Evolutionary conservation across 345 rosid genomes (phyloP).

Genomic region (Excoecaria cochinchinensis): DNA sequence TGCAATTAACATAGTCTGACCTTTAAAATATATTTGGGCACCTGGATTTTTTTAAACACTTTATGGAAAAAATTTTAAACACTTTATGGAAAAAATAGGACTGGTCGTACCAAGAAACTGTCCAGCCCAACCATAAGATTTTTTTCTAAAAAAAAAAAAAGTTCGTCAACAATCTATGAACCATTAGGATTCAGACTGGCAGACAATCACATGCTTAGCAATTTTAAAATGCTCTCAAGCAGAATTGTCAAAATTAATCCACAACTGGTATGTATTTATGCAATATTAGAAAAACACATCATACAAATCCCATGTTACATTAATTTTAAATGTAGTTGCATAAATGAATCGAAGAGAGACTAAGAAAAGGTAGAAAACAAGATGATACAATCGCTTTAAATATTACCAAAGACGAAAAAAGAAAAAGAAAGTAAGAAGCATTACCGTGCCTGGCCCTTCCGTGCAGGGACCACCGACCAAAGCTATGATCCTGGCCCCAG

Average conservation of each 20-base stretch:
- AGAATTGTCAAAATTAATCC: neutral
- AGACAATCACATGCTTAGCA: neutral
- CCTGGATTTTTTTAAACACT: too few species aligned
- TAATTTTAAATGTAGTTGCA: too few species aligned
- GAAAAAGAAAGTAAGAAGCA: slow-evolving; percentile 17
- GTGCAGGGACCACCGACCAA: slow-evolving; percentile 99
- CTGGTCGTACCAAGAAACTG: neutral
- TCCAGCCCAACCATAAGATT: too few species aligned
- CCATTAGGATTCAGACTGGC: neutral
- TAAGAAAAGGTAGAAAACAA: neutral
- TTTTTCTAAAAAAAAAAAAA: too few species aligned
- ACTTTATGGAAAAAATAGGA: neutral
- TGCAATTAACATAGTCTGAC: too few species aligned
- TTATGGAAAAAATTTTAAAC: too few species aligned
- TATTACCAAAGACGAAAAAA: neutral
- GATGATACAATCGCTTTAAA: neutral
- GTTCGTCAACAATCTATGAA: neutral
- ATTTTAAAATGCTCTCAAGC: neutral
- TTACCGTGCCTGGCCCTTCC: slow-evolving; percentile 99
- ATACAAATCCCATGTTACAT: neutral
- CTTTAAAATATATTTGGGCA: too few species aligned
- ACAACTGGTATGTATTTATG: neutral
- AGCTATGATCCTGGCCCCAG: slow-evolving; percentile 93
- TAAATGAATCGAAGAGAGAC: too few species aligned
- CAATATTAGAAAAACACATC: neutral